Conservation (phyloP, 1,284 basidiomycete species). For the Crocinoboletus sp. region DNA sequence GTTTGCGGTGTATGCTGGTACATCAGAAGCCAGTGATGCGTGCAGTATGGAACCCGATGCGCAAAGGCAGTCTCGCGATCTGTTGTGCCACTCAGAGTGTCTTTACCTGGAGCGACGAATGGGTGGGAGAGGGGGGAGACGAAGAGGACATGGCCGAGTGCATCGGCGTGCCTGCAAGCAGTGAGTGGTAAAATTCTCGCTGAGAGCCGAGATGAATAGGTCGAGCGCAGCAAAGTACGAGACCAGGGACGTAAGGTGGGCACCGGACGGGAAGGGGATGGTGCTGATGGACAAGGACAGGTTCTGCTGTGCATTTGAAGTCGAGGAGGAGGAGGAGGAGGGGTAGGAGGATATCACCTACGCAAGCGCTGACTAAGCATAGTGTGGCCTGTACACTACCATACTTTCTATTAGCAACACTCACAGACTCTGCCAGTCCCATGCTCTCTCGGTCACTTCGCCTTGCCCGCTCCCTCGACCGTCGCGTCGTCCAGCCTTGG, state of each 20-base stretch:
- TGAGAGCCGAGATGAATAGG: constrained; percentile 1
- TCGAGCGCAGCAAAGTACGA: constrained; percentile 54
- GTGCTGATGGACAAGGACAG: constrained; percentile 65
- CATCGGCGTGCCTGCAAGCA: constrained; percentile 71
- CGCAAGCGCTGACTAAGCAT: constrained; percentile 28
- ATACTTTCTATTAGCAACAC: too few relatives aligned
- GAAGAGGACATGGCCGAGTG: constrained; percentile 77
- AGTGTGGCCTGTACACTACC: constrained; percentile 2
- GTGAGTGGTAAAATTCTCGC: constrained; percentile 40
- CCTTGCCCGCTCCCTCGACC: constrained; percentile 23
- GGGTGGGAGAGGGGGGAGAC: constrained; percentile 51
- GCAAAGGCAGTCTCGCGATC: constrained; percentile 61
- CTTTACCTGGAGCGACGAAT: constrained; percentile 82
- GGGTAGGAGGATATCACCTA: constrained; percentile 2
- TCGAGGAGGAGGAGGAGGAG: constrained; percentile 41
- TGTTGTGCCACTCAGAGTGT: constrained; percentile 65
- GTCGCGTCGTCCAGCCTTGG: constrained; percentile 19
- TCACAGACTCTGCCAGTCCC: too few relatives aligned
- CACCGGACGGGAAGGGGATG: constrained; percentile 79
- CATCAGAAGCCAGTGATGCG: constrained; percentile 57
- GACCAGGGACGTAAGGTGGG: constrained; percentile 64
- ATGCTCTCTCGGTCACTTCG: constrained; percentile 34
- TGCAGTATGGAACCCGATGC: constrained; percentile 74
- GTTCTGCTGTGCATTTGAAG: constrained; percentile 84
- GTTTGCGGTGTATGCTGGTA: constrained; percentile 59